Conservation (phyloP, 1,284 basidiomycete genomes). For the Cryptococcus jaspeensis region DNA sequence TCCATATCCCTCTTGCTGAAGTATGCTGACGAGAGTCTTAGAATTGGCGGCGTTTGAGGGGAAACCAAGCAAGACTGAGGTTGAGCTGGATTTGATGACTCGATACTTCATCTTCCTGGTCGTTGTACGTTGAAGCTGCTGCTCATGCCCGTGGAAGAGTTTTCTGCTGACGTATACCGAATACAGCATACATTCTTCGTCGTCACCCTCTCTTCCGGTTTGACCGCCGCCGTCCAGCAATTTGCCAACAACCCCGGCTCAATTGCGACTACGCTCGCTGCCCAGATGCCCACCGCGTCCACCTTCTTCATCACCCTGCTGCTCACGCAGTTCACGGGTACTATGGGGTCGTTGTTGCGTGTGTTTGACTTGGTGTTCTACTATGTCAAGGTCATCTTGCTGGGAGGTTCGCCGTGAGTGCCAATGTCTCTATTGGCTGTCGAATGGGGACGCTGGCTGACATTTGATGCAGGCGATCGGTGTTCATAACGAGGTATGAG, state of each 20-base stretch:
- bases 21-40: conserved; percentile 25
- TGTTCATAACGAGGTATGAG: conserved; percentile 48
- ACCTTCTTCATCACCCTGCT: conserved; percentile 77
- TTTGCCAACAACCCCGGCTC: conserved; percentile 57
- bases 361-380: conserved; percentile 62
- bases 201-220: conserved; percentile 63
- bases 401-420: conserved; percentile 50
- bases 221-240: conserved; percentile 55
- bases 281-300: conserved; percentile 65
- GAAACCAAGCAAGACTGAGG: conserved; percentile 65
- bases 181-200: conserved; percentile 62
- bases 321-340: conserved; percentile 53
- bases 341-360: conserved; percentile 57
- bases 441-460: no score
- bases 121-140: conserved; percentile 54
- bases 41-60: conserved; percentile 68
- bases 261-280: conserved; percentile 58
- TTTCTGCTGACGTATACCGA: background rate
- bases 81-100: conserved; percentile 71
- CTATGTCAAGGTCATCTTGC: conserved; percentile 61
- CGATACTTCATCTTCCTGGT: conserved; percentile 72
- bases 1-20: background rate
- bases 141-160: background rate
- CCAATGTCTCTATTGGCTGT: no score
- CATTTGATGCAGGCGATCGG: conserved; percentile 51